Evolutionary conservation across 805 yeast species (phyloP).

Genomic region (Wickerhamiella slavikovae): DNA sequence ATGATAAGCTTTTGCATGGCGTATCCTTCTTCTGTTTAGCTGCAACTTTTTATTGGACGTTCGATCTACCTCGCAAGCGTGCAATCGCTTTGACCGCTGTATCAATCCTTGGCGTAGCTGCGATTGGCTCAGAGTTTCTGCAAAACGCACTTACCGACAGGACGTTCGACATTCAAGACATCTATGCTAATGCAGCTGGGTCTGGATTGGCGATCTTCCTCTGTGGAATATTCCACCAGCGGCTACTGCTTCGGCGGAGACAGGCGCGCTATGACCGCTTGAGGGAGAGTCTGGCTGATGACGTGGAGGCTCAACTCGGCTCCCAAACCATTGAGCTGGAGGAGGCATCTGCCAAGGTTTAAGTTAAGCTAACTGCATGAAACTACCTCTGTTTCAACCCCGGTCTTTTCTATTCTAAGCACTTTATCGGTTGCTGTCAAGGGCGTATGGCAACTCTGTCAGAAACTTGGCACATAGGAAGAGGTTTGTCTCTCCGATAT

Average conservation of each 20-base stretch:
- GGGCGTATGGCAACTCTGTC: too few species aligned
- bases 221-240: slow-evolving; percentile 19
- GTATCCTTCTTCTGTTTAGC: slow-evolving; percentile 19
- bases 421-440: too few species aligned
- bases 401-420: slow-evolving; percentile 1
- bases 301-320: slow-evolving; percentile 5
- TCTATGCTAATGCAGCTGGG: slow-evolving; percentile 20
- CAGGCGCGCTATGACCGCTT: slow-evolving; percentile 15
- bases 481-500: too few species aligned
- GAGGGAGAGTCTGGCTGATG: slow-evolving; percentile 9
- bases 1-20: slow-evolving; percentile 21
- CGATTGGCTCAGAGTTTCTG: slow-evolving; percentile 20
- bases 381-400: too few species aligned
- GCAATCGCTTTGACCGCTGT: slow-evolving; percentile 17
- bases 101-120: slow-evolving; percentile 17
- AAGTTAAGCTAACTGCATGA: too few species aligned
- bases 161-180: slow-evolving; percentile 19
- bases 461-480: too few species aligned
- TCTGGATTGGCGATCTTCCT: slow-evolving; percentile 15
- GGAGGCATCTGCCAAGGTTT: slow-evolving; percentile 11
- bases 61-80: slow-evolving; percentile 20
- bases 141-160: slow-evolving; percentile 18
- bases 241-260: slow-evolving; percentile 15
- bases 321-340: slow-evolving; percentile 8
- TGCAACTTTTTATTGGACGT: slow-evolving; percentile 22